Conservation (phyloP, 1,284 basidiomycete genomes). For the Marasmius sp. region DNA sequence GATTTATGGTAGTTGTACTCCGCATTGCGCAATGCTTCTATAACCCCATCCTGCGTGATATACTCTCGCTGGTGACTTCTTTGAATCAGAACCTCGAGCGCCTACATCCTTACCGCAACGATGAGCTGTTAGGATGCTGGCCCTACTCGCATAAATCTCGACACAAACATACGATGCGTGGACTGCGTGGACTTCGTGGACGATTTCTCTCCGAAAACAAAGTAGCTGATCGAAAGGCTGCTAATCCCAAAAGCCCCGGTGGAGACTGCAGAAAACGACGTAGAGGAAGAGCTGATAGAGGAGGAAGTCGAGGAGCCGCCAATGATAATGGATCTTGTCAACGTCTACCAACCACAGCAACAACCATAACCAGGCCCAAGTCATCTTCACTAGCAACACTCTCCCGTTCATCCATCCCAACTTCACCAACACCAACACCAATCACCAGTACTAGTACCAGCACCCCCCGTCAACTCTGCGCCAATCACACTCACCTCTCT, state of each 20-base stretch:
- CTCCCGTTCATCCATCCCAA: constrained; percentile 13
- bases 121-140: too few relatives aligned
- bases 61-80: too few relatives aligned
- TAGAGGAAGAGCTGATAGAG: constrained; percentile 36
- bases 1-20: too few relatives aligned
- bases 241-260: constrained; percentile 59
- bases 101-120: too few relatives aligned
- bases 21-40: too few relatives aligned
- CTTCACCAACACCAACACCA: not conserved
- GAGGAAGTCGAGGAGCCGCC: constrained; percentile 15
- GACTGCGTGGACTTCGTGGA: constrained; percentile 96
- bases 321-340: constrained; percentile 11
- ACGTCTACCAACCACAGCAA: constrained; percentile 20
- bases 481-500: too few relatives aligned
- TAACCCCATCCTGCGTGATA: constrained; percentile 9
- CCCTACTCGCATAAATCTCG: constrained; percentile 97
- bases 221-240: constrained; percentile 96
- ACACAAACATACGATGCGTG: constrained; percentile 96
- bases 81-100: constrained; percentile 6
- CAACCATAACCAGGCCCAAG: constrained; percentile 4
- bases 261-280: constrained; percentile 26
- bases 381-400: constrained; percentile 20
- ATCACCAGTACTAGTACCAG: too few relatives aligned
- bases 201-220: constrained; percentile 95
- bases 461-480: too few relatives aligned